Evolutionary conservation across 805 yeast genomes (phyloP).

Genomic region (Candida dendrica): DNA sequence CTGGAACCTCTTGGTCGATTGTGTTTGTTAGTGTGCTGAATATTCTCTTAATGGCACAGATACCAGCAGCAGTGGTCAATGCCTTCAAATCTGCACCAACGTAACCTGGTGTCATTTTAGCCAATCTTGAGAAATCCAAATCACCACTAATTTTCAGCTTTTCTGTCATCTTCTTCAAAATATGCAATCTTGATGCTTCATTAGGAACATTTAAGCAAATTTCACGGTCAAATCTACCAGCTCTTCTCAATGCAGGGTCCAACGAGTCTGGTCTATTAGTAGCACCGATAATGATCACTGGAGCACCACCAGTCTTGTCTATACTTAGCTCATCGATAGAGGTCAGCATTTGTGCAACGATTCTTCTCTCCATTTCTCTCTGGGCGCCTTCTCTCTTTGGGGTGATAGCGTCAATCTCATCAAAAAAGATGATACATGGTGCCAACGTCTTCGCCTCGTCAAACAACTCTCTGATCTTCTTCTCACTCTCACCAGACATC

Average conservation of each 20-base stretch:
- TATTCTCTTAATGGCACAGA: constrained; percentile 86
- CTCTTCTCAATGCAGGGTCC: constrained; percentile 91
- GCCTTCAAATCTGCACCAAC: constrained; percentile 98
- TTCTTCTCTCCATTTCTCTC: constrained; percentile 95
- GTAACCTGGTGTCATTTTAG: constrained; percentile 93
- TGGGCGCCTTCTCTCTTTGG: constrained; percentile 98
- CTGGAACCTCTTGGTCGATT: constrained; percentile 23
- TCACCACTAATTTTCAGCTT: constrained; percentile 59
- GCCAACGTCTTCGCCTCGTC: constrained; percentile 88
- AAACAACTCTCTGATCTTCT: constrained; percentile 84
- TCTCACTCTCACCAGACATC: constrained; percentile 98
- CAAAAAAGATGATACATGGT: constrained; percentile 89
- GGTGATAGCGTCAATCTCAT: constrained; percentile 96
- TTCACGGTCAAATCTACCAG: constrained; percentile 94
- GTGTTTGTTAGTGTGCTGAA: constrained; percentile 43
- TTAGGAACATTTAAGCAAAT: constrained; percentile 93
- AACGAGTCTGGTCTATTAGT: constrained; percentile 94
- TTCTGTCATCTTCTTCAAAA: constrained; percentile 66
- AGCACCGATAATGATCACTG: constrained; percentile 92
- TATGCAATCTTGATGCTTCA: constrained; percentile 71
- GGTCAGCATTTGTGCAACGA: constrained; percentile 91
- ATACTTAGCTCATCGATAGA: constrained; percentile 89
- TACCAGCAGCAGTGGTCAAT: constrained; percentile 90
- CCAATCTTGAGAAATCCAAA: constrained; percentile 65
- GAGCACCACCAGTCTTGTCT: constrained; percentile 86